These are phyloP conservation scores for Nicotiana obtusifolia DNA, from an alignment of 257 asterid genomes.

Conservation along the genomic window DNA sequence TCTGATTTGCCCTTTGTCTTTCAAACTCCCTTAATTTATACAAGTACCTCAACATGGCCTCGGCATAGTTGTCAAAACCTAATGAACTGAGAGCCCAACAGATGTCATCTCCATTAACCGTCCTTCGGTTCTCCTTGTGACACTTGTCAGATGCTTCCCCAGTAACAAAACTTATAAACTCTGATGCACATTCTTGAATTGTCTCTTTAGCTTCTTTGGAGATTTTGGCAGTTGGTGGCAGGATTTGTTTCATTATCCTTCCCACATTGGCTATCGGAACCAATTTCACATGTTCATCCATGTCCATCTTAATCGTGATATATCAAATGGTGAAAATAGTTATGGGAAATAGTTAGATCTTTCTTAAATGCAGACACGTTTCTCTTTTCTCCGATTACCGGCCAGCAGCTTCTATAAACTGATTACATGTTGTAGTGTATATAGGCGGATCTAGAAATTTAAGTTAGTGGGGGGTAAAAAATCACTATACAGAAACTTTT, in stretches of 20 bases:
- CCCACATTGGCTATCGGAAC: slow-evolving; percentile 74
- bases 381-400: neutral
- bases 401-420: too few species aligned
- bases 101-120: slow-evolving; percentile 68
- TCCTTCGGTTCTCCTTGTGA: slow-evolving; percentile 54
- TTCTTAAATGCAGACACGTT: neutral
- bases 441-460: neutral
- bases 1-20: slow-evolving; percentile 31
- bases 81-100: slow-evolving; percentile 54
- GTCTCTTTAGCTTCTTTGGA: slow-evolving; percentile 75
- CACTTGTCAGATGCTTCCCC: slow-evolving; percentile 75
- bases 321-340: neutral
- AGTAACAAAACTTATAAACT: slow-evolving; percentile 64
- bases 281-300: slow-evolving; percentile 14
- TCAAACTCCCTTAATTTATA: slow-evolving; percentile 55
- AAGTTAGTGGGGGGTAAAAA: neutral
- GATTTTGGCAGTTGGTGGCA: slow-evolving; percentile 62
- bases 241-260: slow-evolving; percentile 62
- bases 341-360: neutral
- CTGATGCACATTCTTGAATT: slow-evolving; percentile 73
- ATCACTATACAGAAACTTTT: neutral
- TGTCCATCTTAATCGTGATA: neutral
- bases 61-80: slow-evolving; percentile 61
- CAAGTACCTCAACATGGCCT: slow-evolving; percentile 52
- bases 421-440: neutral